phyloP scores from a whole-genome alignment of 2,329 filamentous ascomycete species.

The Aspergillus clavatus region DNA sequence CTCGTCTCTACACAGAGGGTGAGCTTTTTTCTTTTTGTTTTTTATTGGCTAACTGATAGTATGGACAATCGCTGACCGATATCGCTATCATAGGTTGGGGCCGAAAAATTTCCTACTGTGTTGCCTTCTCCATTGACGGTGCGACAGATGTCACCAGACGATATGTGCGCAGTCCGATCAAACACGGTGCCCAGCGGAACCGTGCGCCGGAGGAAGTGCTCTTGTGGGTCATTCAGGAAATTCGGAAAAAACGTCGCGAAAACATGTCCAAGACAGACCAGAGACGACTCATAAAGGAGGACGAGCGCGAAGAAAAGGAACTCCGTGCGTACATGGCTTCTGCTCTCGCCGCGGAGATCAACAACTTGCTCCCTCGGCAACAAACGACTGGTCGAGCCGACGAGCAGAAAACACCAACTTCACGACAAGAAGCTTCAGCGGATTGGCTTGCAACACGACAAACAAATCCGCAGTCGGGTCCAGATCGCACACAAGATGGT shows the following conservation, averaged over 20 bases:
- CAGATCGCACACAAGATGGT: slow-evolving; percentile 30
- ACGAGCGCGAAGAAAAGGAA: slow-evolving; percentile 47
- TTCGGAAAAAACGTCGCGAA: slow-evolving; percentile 74
- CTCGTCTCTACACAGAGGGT: slow-evolving; percentile 83
- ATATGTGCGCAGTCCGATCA: slow-evolving; percentile 53
- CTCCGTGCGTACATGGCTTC: slow-evolving; percentile 43
- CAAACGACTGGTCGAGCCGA: slow-evolving; percentile 25
- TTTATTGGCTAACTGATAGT: no score
- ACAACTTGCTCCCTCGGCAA: slow-evolving; percentile 36
- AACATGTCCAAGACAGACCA: slow-evolving; percentile 77
- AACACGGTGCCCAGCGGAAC: slow-evolving; percentile 65
- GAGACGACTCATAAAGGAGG: slow-evolving; percentile 43
- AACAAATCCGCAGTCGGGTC: slow-evolving; percentile 27
- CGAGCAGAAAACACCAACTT: slow-evolving; percentile 40
- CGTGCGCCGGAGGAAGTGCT: slow-evolving; percentile 84
- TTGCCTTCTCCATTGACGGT: slow-evolving; percentile 91
- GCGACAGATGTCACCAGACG: slow-evolving; percentile 63
- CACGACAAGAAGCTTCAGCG: slow-evolving; percentile 30
- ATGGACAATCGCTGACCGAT: slow-evolving; percentile 9
- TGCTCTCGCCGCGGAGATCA: slow-evolving; percentile 43
- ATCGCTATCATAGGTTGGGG: slow-evolving; percentile 64
- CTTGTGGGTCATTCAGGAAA: slow-evolving; percentile 86
- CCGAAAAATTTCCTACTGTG: slow-evolving; percentile 94
- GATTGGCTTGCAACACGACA: slow-evolving; percentile 31
- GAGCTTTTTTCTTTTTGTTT: slow-evolving; percentile 25